Evolutionary conservation across 306 rosid genomes (phyloP).

Genomic region (Castanea mollissima): DNA sequence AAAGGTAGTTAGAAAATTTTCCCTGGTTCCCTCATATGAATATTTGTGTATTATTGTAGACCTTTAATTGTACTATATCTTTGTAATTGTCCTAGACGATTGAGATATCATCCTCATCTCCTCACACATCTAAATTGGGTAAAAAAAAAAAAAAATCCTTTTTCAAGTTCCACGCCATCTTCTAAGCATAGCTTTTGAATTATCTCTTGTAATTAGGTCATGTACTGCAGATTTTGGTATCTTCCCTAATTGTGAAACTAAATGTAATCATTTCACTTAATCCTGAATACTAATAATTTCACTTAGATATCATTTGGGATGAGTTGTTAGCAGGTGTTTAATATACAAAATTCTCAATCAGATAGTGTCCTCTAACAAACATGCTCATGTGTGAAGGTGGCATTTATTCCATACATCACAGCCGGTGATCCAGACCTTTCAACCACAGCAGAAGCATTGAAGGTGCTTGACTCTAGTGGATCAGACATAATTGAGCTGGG

Average conservation of each 20-base stretch:
- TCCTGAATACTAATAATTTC: background rate
- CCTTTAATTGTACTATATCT: background rate
- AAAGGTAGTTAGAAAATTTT: background rate
- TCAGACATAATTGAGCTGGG: conserved; percentile 94
- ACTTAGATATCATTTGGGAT: background rate
- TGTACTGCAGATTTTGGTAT: background rate
- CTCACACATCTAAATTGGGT: background rate
- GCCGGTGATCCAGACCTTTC: conserved; percentile 97
- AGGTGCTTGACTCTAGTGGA: conserved; percentile 79
- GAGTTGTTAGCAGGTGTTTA: background rate
- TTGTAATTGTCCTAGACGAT: background rate
- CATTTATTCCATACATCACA: conserved; percentile 83
- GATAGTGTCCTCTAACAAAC: conserved; percentile 20
- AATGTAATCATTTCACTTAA: background rate
- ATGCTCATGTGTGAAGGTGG: conserved; percentile 56
- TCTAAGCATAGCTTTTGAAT: background rate
- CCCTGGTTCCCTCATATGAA: background rate
- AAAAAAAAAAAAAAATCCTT: background rate
- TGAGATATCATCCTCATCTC: no score
- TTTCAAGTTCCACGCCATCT: background rate
- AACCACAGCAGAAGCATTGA: conserved; percentile 85
- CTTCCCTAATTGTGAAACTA: background rate
- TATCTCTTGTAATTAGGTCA: background rate
- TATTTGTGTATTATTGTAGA: background rate
- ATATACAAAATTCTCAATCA: background rate